phyloP scores from a whole-genome alignment of 2,329 filamentous ascomycete genomes.

The Fusarium algeriense region DNA sequence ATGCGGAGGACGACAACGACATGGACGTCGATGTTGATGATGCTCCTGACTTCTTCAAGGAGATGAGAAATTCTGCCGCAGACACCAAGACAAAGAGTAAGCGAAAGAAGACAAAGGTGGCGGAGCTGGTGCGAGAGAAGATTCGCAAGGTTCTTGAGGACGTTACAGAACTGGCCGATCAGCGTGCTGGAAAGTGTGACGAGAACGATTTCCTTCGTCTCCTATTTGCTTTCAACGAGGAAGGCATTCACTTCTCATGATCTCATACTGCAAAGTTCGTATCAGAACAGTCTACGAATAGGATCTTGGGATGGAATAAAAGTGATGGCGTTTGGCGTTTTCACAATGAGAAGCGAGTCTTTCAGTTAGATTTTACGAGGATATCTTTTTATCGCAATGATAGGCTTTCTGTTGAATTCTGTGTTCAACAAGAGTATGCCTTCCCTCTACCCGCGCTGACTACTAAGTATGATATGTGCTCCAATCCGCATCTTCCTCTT shows the following conservation, averaged over 20 bases:
- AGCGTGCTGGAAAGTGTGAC: slow-evolving; percentile 86
- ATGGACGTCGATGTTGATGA: slow-evolving; percentile 72
- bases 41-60: slow-evolving; percentile 86
- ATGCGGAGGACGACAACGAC: slow-evolving; percentile 61
- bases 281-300: not conserved
- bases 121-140: slow-evolving; percentile 86
- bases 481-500: slow-evolving; percentile 38
- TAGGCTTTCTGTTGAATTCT: slow-evolving; percentile 15
- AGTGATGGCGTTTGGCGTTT: slow-evolving; percentile 38
- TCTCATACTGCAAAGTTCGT: slow-evolving; percentile 5
- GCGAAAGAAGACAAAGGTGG: slow-evolving; percentile 83
- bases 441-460: slow-evolving; percentile 24
- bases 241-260: slow-evolving; percentile 91
- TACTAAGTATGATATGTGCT: slow-evolving; percentile 41
- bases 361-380: slow-evolving; percentile 21
- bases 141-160: slow-evolving; percentile 86
- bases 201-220: slow-evolving; percentile 92
- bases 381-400: slow-evolving; percentile 27
- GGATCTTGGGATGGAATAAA: slow-evolving; percentile 20
- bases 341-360: slow-evolving; percentile 13
- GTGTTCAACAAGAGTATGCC: slow-evolving; percentile 26
- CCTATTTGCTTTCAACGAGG: slow-evolving; percentile 85
- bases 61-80: slow-evolving; percentile 61
- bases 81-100: slow-evolving; percentile 72
- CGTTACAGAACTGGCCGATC: slow-evolving; percentile 83